Base-by-base conservation (phyloP, 2,329 filamentous ascomycete genomes). In the Alternaria rosae region DNA sequence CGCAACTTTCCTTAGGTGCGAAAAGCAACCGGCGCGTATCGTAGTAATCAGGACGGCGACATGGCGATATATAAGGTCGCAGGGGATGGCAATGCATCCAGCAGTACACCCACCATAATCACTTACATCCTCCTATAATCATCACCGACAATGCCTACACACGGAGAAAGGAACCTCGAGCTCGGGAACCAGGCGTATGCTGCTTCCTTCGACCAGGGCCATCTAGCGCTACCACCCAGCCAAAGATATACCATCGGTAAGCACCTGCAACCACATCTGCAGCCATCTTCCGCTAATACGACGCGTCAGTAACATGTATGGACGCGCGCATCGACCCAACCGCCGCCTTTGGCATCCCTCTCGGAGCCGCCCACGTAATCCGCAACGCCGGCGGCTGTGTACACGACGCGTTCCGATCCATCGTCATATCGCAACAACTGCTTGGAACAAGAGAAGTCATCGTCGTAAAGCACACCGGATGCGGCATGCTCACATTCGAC, bases 281-380 rank as follows among this genome's bases (percentile, higher is more conserved):
- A 26, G 13, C 35, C n/a, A 30, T n/a, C 17, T 3, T 3, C 8
- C 10, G 12, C 60, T 62, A 13, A 54, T 13, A 23, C 28, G 11
- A 41, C 44, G 23, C 12, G 15, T 43, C 21, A 86, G 85, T 94
- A 45, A 92, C 91, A 0, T 95, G 92, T 79, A 95, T 95, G 91
- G 92, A 95, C 73, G 90, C 92, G 6, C 88, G 92, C 12, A 83
- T 84, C 77, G 85, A 94, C 70, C 88, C 92, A 0, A 85, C 87
- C 4, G 82, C 85, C 12, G 90, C 90, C 8, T 90, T 93, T 56
- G 90, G 89, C 9, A 89, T 94, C 59, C 81, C 85, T 20, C 85
- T 92, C 17, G 92, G 92, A 42, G 91, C 93, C 66, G 92, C 92
- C 0, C 92, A 95, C 78, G 87, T 93, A 30, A 90, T 93, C 62